Conservation (phyloP, 495 filamentous ascomycete species). For the Talaromyces wortmannii region DNA sequence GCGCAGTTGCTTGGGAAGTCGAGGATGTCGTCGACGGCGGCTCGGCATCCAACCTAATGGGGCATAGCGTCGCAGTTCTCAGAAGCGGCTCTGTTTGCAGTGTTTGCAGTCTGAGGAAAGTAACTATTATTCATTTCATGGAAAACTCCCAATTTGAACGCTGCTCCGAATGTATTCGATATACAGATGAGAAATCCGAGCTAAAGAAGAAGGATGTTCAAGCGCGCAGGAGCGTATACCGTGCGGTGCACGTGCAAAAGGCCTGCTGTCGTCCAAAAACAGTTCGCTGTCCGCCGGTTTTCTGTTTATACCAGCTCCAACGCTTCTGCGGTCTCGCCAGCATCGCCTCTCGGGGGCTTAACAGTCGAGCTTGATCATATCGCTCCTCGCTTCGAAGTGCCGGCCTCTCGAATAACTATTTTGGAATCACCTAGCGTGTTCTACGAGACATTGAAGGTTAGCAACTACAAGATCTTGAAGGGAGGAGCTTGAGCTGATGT, state of each 20-base stretch:
- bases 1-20: slow-evolving; percentile 3
- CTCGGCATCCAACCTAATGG: slow-evolving; percentile 10
- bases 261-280: slow-evolving; percentile 19
- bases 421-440: slow-evolving; percentile 75
- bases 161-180: not conserved
- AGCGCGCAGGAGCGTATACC: slow-evolving; percentile 31
- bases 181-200: not conserved
- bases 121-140: not conserved
- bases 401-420: slow-evolving; percentile 73
- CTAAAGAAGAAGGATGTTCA: slow-evolving; percentile 22
- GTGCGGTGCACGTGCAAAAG: slow-evolving; percentile 26
- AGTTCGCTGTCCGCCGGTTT: slow-evolving; percentile 31
- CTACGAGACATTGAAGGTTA: slow-evolving; percentile 81
- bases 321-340: slow-evolving; percentile 18
- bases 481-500: slow-evolving; percentile 9
- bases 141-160: no score
- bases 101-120: slow-evolving; percentile 30
- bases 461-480: not conserved
- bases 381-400: slow-evolving; percentile 80
- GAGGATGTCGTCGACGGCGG: slow-evolving; percentile 10
- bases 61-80: slow-evolving; percentile 13
- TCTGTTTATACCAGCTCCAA: slow-evolving; percentile 24
- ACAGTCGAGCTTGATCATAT: slow-evolving; percentile 80
- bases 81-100: slow-evolving; percentile 19
- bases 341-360: slow-evolving; percentile 46